These are phyloP conservation scores for Caryopteris hybrid DNA, from an alignment of 305 asterid genomes.

Conservation along the genomic window DNA sequence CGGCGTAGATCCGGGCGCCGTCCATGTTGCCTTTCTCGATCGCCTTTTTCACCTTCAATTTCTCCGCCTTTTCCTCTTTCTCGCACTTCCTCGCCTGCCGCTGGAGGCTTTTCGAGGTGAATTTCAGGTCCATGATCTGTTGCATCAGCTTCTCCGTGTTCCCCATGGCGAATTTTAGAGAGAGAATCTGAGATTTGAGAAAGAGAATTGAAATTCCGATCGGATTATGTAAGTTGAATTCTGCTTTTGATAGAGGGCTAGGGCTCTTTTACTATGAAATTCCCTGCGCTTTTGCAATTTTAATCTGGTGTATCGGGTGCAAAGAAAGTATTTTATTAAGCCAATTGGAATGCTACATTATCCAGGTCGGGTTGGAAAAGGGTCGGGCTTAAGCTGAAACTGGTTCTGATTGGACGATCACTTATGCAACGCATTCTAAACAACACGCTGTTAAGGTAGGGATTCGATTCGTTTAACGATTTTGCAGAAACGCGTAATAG, in stretches of 20 bases:
- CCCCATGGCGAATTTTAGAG: slow-evolving; percentile 51
- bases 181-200: neutral
- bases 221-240: neutral
- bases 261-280: slow-evolving; percentile 13
- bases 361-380: no score
- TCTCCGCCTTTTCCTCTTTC: slow-evolving; percentile 87
- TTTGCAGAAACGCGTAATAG: slow-evolving; percentile 4
- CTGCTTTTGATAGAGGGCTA: slow-evolving; percentile 6
- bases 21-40: slow-evolving; percentile 97
- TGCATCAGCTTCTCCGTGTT: slow-evolving; percentile 85
- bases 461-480: neutral
- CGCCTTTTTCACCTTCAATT: slow-evolving; percentile 84
- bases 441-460: slow-evolving; percentile 7
- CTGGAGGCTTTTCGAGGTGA: slow-evolving; percentile 81
- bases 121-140: slow-evolving; percentile 88
- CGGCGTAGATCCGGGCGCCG: slow-evolving; percentile 94
- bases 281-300: neutral
- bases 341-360: no score
- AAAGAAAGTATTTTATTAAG: neutral
- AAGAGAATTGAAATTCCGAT: slow-evolving; percentile 10
- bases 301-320: neutral
- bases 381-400: neutral
- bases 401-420: slow-evolving; percentile 6
- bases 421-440: neutral
- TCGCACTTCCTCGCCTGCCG: slow-evolving; percentile 87